A percentile compares a stretch with the other conserved stretches of the same genome.
phyloP scores from a whole-genome alignment of 345 rosid species.

The Viola odorata region DNA sequence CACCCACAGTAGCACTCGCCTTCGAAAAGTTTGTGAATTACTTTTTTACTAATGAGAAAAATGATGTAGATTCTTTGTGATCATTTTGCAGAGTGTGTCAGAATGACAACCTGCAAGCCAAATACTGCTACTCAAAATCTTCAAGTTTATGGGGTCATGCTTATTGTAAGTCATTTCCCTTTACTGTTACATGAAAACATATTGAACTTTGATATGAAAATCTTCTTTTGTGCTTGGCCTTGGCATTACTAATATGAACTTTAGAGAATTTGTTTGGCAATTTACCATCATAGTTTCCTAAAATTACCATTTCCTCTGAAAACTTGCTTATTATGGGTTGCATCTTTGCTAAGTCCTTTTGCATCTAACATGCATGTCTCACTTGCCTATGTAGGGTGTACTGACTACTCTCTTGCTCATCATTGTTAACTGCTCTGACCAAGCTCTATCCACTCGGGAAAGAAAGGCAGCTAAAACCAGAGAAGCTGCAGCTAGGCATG shows the following conservation, averaged over 20 bases:
- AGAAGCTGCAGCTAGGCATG: constrained; percentile 71
- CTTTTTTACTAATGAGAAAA: background rate
- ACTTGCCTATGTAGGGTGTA: constrained; percentile 11
- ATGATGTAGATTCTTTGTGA: constrained; percentile 5
- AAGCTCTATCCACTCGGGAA: constrained; percentile 28
- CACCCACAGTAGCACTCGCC: background rate
- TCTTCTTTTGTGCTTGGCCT: background rate
- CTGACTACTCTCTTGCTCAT: constrained; percentile 23
- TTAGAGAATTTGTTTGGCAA: too few species aligned
- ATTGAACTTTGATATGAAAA: background rate
- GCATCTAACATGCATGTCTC: background rate
- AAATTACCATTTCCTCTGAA: background rate
- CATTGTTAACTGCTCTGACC: constrained; percentile 31
- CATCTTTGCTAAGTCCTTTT: background rate
- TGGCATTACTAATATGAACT: too few species aligned
- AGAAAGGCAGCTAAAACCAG: constrained; percentile 22
- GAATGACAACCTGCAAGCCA: constrained; percentile 65
- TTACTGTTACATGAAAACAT: background rate
- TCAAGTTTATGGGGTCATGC: constrained; percentile 74
- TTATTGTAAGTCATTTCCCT: constrained; percentile 53
- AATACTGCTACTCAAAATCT: constrained; percentile 66
- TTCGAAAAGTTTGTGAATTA: background rate
- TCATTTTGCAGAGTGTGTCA: constrained; percentile 69
- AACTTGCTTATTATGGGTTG: background rate
- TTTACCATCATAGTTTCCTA: background rate